phyloP scores from a whole-genome alignment of 768 basidiomycete genomes.

The Cystobasidium tubakii region DNA sequence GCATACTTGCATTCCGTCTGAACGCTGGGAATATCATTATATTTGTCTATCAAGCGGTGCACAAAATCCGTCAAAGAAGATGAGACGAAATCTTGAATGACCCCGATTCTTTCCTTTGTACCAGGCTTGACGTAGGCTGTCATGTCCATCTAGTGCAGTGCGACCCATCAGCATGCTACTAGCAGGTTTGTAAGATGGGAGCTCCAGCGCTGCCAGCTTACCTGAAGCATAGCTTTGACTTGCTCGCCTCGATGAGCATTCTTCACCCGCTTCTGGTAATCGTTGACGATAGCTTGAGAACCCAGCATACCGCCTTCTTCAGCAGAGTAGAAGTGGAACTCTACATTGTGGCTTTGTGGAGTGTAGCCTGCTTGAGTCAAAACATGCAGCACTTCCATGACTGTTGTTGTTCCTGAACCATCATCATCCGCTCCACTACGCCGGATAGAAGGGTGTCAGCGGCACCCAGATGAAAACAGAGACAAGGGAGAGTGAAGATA shows the following conservation, averaged over 20 bases:
- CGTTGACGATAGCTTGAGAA: conserved; percentile 20
- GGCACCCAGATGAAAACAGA: too few relatives aligned
- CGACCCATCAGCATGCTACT: conserved; percentile 12
- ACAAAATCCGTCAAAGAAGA: conserved; percentile 42
- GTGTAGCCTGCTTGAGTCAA: conserved; percentile 47
- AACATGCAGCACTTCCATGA: conserved; percentile 49
- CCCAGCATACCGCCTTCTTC: conserved; percentile 38
- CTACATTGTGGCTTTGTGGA: conserved; percentile 49
- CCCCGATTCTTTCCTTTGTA: conserved; percentile 43
- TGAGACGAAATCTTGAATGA: conserved; percentile 46
- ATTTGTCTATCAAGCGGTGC: conserved; percentile 41
- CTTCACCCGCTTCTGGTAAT: neutral
- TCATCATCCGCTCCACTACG: conserved; percentile 51
- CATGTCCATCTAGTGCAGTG: conserved; percentile 46
- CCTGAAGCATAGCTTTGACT: conserved; percentile 28
- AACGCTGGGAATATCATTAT: conserved; percentile 42
- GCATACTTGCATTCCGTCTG: conserved; percentile 46
- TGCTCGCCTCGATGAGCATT: neutral
- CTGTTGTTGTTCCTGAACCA: conserved; percentile 49
- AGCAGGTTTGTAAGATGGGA: too few relatives aligned
- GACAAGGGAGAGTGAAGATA: too few relatives aligned
- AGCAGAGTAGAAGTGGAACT: conserved; percentile 50
- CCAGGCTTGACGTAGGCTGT: conserved; percentile 48
- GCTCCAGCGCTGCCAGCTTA: too few relatives aligned
- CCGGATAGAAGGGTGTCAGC: neutral